Conservation (phyloP, 164 flowering plant species). For the Umbilicus rupestris region DNA sequence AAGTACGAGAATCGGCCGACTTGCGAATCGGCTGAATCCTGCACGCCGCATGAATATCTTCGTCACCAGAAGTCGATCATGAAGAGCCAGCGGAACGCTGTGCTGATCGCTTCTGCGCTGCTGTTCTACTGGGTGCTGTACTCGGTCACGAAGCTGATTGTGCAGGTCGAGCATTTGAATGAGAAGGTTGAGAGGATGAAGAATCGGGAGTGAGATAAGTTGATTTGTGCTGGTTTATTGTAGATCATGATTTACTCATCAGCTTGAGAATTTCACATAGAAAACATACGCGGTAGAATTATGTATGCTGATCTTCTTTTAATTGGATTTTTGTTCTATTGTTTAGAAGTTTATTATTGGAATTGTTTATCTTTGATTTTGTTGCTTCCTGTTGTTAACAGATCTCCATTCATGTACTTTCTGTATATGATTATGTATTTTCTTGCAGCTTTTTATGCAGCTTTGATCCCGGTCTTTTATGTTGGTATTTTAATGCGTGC, state of each 20-base stretch:
- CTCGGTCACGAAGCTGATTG: constrained; percentile 58
- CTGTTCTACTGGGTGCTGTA: constrained; percentile 84
- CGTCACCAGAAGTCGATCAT: constrained; percentile 89
- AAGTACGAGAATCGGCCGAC: constrained; percentile 56
- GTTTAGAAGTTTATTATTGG: no score
- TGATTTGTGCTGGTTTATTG: constrained; percentile 1
- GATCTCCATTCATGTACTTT: neutral
- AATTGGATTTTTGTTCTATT: no score
- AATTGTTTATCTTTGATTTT: neutral
- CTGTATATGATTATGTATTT: neutral
- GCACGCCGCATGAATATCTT: constrained; percentile 51
- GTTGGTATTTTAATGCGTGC: no score
- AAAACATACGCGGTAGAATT: no score
- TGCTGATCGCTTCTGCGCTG: constrained; percentile 70
- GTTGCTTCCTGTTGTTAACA: neutral
- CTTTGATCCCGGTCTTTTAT: neutral
- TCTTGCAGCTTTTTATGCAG: neutral
- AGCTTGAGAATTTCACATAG: neutral
- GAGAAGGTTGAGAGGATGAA: constrained; percentile 68
- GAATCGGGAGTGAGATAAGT: constrained; percentile 20
- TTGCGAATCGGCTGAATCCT: constrained; percentile 34
- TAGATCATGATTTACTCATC: no score
- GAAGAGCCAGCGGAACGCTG: constrained; percentile 89
- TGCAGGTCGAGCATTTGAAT: constrained; percentile 55
- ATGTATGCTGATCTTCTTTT: no score